phyloP scores from a whole-genome alignment of 176 grass and related monocot genomes.

The Alopecurus myosuroides region DNA sequence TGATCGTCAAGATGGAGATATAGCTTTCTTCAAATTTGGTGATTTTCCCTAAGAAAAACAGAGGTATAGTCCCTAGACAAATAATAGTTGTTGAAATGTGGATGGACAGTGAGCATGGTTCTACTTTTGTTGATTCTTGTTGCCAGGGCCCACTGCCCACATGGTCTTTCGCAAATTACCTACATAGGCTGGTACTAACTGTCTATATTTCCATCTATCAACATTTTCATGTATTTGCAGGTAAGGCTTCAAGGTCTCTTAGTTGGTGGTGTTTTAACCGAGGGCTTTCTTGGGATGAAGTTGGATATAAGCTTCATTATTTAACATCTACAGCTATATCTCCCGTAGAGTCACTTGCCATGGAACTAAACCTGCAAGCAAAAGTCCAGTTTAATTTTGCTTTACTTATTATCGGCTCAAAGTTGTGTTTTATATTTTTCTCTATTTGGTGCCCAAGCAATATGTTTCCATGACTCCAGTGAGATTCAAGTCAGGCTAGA shows the following conservation, averaged over 20 bases:
- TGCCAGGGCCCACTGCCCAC: too few relatives aligned
- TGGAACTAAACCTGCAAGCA: conserved; percentile 88
- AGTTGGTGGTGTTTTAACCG: conserved; percentile 99
- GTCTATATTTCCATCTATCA: conserved; percentile 11
- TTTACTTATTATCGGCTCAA: conserved; percentile 13
- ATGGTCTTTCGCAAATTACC: too few relatives aligned
- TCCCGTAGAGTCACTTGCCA: conserved; percentile 88
- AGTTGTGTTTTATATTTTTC: conserved; percentile 17
- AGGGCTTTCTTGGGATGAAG: conserved; percentile 81
- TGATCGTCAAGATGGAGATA: too few relatives aligned
- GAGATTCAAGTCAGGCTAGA: conserved; percentile 94
- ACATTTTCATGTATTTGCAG: conserved; percentile 35
- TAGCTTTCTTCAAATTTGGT: too few relatives aligned
- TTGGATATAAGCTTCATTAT: conserved; percentile 78
- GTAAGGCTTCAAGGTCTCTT: conserved; percentile 70
- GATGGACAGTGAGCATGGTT: too few relatives aligned
- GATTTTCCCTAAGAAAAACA: too few relatives aligned
- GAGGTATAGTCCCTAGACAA: too few relatives aligned
- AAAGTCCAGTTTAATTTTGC: conserved; percentile 17
- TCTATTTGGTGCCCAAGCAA: conserved; percentile 12
- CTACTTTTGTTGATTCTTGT: too few relatives aligned
- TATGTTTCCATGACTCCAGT: conserved; percentile 43
- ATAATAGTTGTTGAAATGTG: too few relatives aligned
- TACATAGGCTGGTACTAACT: too few relatives aligned
- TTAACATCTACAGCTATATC: conserved; percentile 96